These are phyloP conservation scores for Fusarium sp. DNA, from an alignment of 2,329 filamentous ascomycete genomes.

Conservation along the genomic window DNA sequence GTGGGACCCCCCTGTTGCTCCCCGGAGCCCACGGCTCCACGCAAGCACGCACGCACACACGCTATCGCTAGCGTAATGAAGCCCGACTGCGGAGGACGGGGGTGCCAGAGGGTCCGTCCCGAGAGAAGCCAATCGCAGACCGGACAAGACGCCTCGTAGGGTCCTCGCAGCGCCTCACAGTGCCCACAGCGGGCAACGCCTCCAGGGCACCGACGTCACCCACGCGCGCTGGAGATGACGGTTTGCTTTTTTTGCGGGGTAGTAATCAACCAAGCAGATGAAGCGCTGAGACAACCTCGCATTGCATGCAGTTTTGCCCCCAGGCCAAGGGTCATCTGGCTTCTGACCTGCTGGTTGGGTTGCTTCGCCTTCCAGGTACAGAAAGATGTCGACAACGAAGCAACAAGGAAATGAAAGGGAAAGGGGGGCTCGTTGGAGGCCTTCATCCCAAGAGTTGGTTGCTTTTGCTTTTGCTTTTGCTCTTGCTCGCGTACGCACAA, in stretches of 20 bases:
- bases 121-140: conserved; percentile 26
- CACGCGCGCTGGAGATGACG: conserved; percentile 11
- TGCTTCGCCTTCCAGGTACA: conserved; percentile 26
- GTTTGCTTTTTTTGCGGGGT: conserved; percentile 40
- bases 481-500: conserved; percentile 1
- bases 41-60: conserved; percentile 11
- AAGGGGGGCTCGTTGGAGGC: neutral
- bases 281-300: conserved; percentile 17
- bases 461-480: conserved; percentile 3
- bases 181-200: conserved; percentile 10
- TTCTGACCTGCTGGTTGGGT: neutral
- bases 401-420: conserved; percentile 4
- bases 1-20: conserved; percentile 21
- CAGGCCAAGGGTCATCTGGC: conserved; percentile 1
- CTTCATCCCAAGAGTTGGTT: neutral
- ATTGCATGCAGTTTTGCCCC: conserved; percentile 17
- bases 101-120: conserved; percentile 24
- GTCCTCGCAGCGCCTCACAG: conserved; percentile 12
- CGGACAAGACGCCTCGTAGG: conserved; percentile 21
- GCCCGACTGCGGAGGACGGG: conserved; percentile 29
- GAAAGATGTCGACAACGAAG: conserved; percentile 11
- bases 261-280: conserved; percentile 2
- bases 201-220: conserved; percentile 40
- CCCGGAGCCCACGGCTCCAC: conserved; percentile 28
- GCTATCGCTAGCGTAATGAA: conserved; percentile 17